phyloP scores from a whole-genome alignment of 2,329 filamentous ascomycete genomes.

The Diplocarpon mali region DNA sequence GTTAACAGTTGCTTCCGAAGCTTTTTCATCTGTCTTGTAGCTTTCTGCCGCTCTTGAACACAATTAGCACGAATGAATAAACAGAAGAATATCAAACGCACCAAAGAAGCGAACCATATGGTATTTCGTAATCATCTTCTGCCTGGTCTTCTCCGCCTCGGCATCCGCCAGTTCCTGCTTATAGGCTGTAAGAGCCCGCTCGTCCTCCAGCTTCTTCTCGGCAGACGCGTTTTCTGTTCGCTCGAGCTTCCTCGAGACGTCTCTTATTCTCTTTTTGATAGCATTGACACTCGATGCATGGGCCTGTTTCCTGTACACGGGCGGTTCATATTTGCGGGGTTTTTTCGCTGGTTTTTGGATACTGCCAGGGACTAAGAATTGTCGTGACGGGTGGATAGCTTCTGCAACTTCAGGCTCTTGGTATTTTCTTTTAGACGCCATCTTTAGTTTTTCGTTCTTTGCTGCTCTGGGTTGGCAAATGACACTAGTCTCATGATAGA shows the following conservation, averaged over 20 bases:
- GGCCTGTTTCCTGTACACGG: slow-evolving; percentile 22
- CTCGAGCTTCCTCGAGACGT: slow-evolving; percentile 55
- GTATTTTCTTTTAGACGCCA: slow-evolving; percentile 25
- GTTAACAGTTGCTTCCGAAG: slow-evolving; percentile 46
- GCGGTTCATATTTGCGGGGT: slow-evolving; percentile 22
- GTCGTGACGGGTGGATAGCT: slow-evolving; percentile 25
- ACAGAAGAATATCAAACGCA: slow-evolving; percentile 26
- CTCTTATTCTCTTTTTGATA: slow-evolving; percentile 61
- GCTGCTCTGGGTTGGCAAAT: neutral
- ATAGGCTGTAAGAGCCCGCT: slow-evolving; percentile 59
- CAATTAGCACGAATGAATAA: slow-evolving; percentile 3
- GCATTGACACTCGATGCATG: slow-evolving; percentile 37
- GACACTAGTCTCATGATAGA: too few relatives aligned
- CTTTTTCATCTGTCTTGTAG: slow-evolving; percentile 54
- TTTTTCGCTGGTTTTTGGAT: slow-evolving; percentile 25
- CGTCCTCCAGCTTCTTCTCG: slow-evolving; percentile 55
- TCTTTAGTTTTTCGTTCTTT: slow-evolving; percentile 5
- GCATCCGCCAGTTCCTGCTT: slow-evolving; percentile 51
- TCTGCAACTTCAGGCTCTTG: slow-evolving; percentile 16
- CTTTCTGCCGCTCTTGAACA: slow-evolving; percentile 57
- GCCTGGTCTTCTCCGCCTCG: slow-evolving; percentile 48
- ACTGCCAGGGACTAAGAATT: slow-evolving; percentile 24
- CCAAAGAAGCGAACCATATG: slow-evolving; percentile 82
- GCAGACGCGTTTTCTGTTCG: slow-evolving; percentile 53
- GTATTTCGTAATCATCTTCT: slow-evolving; percentile 65